These are phyloP conservation scores for Calonectria hongkongensis DNA, from an alignment of 2,329 filamentous ascomycete species.

Conservation along the genomic window DNA sequence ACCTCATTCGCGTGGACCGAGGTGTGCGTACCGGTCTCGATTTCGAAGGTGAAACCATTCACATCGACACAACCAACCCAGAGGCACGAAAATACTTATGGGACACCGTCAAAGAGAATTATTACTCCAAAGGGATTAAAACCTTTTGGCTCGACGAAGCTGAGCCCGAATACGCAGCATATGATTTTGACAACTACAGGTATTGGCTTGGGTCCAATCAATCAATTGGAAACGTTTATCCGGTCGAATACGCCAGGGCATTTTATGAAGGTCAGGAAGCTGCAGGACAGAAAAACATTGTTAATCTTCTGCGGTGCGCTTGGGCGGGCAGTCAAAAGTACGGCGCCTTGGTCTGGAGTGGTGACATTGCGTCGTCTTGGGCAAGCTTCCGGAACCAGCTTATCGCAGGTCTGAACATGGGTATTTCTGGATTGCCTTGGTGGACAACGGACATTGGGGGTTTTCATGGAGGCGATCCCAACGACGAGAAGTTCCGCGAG, in stretches of 20 bases:
- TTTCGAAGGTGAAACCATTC: slow-evolving; percentile 74
- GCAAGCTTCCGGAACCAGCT: slow-evolving; percentile 75
- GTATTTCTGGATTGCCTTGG: slow-evolving; percentile 78
- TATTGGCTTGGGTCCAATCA: slow-evolving; percentile 60
- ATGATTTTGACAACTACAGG: slow-evolving; percentile 80
- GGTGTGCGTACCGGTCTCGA: slow-evolving; percentile 76
- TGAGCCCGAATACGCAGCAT: slow-evolving; percentile 78
- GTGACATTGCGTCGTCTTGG: slow-evolving; percentile 81
- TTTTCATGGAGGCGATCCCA: slow-evolving; percentile 79
- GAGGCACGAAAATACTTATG: slow-evolving; percentile 75
- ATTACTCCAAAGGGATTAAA: slow-evolving; percentile 77
- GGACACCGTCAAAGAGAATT: slow-evolving; percentile 75
- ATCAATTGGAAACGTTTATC: slow-evolving; percentile 75
- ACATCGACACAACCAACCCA: slow-evolving; percentile 80
- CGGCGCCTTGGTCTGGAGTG: slow-evolving; percentile 80
- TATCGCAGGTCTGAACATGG: slow-evolving; percentile 79
- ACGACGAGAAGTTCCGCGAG: slow-evolving; percentile 74
- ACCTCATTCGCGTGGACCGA: slow-evolving; percentile 76
- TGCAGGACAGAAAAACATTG: slow-evolving; percentile 73
- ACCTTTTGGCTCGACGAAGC: slow-evolving; percentile 83
- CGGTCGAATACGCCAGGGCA: slow-evolving; percentile 73
- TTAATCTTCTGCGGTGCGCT: slow-evolving; percentile 71
- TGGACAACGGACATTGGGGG: slow-evolving; percentile 84
- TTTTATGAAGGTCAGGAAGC: slow-evolving; percentile 76
- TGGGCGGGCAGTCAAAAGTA: slow-evolving; percentile 77